A percentile compares a stretch with the other conserved stretches of the same genome.
Evolutionary conservation across 2,329 filamentous ascomycete species (phyloP).

Genomic region (Botrytis cinerea): DNA sequence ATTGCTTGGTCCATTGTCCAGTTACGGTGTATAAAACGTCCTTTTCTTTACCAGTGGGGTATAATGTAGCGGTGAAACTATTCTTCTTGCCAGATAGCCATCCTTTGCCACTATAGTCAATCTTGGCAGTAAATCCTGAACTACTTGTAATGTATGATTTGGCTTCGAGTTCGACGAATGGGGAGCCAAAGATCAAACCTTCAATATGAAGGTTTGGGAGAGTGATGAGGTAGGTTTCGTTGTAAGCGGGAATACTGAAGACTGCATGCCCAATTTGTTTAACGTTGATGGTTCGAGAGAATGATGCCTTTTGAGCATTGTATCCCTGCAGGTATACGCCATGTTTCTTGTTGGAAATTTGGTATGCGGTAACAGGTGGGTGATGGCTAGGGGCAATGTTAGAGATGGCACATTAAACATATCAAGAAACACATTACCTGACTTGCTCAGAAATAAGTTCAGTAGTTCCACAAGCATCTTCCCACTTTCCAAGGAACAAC

Average conservation of each 20-base stretch:
- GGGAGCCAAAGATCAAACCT: slow-evolving; percentile 80
- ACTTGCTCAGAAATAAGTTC: slow-evolving; percentile 93
- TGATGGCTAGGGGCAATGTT: slow-evolving; percentile 64
- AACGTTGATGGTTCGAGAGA: slow-evolving; percentile 89
- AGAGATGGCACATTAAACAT: slow-evolving; percentile 5
- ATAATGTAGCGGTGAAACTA: slow-evolving; percentile 75
- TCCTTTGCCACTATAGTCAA: slow-evolving; percentile 91
- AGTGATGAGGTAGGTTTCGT: slow-evolving; percentile 78
- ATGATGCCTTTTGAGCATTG: slow-evolving; percentile 95
- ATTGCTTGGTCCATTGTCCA: slow-evolving; percentile 87
- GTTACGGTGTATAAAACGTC: slow-evolving; percentile 77
- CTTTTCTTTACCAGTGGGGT: slow-evolving; percentile 69
- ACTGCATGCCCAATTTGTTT: slow-evolving; percentile 92
- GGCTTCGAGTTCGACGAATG: slow-evolving; percentile 89
- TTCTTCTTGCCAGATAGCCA: slow-evolving; percentile 98
- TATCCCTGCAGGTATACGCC: slow-evolving; percentile 82
- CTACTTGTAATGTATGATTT: slow-evolving; percentile 83
- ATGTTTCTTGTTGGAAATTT: slow-evolving; percentile 82
- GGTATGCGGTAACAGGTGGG: slow-evolving; percentile 91
- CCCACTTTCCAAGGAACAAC: slow-evolving; percentile 90
- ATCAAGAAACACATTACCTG: slow-evolving; percentile 51
- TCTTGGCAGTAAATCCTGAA: slow-evolving; percentile 81
- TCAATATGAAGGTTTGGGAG: slow-evolving; percentile 92
- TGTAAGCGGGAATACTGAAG: slow-evolving; percentile 65
- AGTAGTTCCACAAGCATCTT: slow-evolving; percentile 77